Conservation (phyloP, 192 early-diverging fungal species). For the Lobulomyces angularis region DNA sequence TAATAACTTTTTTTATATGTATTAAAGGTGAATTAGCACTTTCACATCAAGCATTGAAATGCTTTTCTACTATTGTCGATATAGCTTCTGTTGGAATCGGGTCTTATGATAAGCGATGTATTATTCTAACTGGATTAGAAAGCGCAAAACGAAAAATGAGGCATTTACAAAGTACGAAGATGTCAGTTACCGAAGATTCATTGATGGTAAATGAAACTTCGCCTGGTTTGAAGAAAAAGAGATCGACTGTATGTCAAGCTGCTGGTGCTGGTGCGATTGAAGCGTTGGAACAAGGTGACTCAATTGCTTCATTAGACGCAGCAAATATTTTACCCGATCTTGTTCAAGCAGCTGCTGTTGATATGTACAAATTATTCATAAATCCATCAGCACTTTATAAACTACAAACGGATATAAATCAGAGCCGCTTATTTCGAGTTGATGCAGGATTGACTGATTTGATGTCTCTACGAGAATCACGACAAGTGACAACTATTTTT, state of each 20-base stretch:
- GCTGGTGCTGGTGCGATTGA: no score
- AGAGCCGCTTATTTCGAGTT: slow-evolving; percentile 27
- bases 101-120: slow-evolving; percentile 36
- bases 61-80: slow-evolving; percentile 20
- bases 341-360: no score
- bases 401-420: slow-evolving; percentile 36
- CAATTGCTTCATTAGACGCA: no score
- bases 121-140: slow-evolving; percentile 16
- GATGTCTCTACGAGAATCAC: slow-evolving; percentile 26
- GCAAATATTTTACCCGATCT: no score
- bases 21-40: slow-evolving; percentile 37
- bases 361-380: slow-evolving; percentile 33
- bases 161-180: no score
- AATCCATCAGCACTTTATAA: slow-evolving; percentile 37
- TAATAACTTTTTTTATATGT: no score
- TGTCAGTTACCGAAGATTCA: no score
- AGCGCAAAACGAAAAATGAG: slow-evolving; percentile 6
- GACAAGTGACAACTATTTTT: slow-evolving; percentile 44
- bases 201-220: no score
- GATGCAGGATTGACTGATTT: slow-evolving; percentile 22
- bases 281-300: no score
- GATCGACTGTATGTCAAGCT: no score
- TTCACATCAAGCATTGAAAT: slow-evolving; percentile 35
- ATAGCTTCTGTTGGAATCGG: slow-evolving; percentile 20
- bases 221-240: no score